Conservation (phyloP, 768 basidiomycete species). For the Chlorophyllum brunneum region DNA sequence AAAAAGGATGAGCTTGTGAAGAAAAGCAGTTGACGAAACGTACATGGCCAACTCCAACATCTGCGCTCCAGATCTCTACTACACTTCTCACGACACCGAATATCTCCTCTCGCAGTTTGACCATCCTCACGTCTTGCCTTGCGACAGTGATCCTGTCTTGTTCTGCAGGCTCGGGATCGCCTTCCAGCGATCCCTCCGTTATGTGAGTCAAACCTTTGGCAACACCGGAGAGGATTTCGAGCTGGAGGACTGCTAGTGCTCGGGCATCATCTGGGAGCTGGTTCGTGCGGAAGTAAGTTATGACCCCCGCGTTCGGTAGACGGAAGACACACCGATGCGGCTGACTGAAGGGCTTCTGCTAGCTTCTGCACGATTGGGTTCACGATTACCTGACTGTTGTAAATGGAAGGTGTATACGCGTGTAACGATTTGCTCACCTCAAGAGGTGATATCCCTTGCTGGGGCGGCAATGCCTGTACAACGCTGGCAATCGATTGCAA, state of each 20-base stretch:
- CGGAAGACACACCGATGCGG: conserved; percentile 41
- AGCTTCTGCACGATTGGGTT: conserved; percentile 71
- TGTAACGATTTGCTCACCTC: conserved; percentile 41
- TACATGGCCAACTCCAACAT: conserved; percentile 75
- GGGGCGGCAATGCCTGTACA: conserved; percentile 82
- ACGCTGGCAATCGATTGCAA: conserved; percentile 92
- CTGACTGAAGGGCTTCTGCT: conserved; percentile 53
- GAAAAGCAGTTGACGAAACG: conserved; percentile 23
- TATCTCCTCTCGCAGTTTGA: conserved; percentile 63
- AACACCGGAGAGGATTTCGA: conserved; percentile 80
- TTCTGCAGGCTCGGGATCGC: conserved; percentile 50
- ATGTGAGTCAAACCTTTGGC: conserved; percentile 83
- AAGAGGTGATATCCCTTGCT: conserved; percentile 73
- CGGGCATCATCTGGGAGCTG: conserved; percentile 72
- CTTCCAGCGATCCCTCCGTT: conserved; percentile 63
- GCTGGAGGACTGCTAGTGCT: conserved; percentile 58
- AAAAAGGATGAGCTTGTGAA: conserved; percentile 3
- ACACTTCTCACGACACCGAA: conserved; percentile 54
- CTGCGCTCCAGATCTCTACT: conserved; percentile 75
- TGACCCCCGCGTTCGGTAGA: no score
- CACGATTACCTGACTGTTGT: conserved; percentile 56
- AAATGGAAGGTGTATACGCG: background rate
- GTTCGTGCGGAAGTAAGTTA: background rate
- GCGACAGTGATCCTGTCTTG: conserved; percentile 53
- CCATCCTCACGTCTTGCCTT: conserved; percentile 59